Conservation (phyloP, 2,329 filamentous ascomycete species). For the Aspergillus ochraceoroseus region DNA sequence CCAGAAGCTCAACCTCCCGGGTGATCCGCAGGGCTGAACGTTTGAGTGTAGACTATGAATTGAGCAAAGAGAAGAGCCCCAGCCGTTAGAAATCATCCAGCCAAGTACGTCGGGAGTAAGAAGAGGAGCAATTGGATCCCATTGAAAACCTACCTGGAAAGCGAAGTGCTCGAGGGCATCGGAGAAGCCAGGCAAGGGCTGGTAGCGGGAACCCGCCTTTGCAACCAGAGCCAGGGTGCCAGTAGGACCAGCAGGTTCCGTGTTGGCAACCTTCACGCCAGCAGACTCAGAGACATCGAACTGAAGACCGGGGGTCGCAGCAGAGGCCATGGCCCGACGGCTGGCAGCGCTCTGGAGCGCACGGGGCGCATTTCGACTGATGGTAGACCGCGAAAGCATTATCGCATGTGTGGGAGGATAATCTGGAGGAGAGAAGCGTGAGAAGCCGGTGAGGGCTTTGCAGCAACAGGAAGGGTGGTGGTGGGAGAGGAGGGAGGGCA, state of each 20-base stretch:
- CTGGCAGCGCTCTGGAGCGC: constrained; percentile 52
- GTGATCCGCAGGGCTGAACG: constrained; percentile 88
- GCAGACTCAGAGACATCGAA: constrained; percentile 82
- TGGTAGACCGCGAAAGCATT: constrained; percentile 65
- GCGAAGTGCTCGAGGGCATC: constrained; percentile 91
- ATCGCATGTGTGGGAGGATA: constrained; percentile 53
- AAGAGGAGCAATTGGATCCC: constrained; percentile 22
- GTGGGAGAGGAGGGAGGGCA: constrained; percentile 27
- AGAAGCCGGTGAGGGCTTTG: constrained; percentile 37
- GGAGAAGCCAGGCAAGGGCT: constrained; percentile 82
- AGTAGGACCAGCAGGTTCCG: constrained; percentile 82
- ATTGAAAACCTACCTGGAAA: constrained; percentile 70
- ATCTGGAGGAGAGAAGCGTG: constrained; percentile 38
- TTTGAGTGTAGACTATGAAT: constrained; percentile 69
- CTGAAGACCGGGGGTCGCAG: constrained; percentile 69
- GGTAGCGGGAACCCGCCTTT: constrained; percentile 90
- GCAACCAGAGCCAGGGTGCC: constrained; percentile 87
- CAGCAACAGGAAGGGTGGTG: constrained; percentile 33
- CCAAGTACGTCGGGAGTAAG: not conserved
- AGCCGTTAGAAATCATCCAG: constrained; percentile 13
- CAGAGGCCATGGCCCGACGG: constrained; percentile 59
- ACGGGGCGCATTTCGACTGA: constrained; percentile 60
- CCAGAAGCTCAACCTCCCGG: constrained; percentile 91
- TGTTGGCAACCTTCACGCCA: constrained; percentile 87
- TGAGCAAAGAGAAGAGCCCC: constrained; percentile 7